Conservation (phyloP, 2,329 filamentous ascomycete species). For the Alternaria brassicae region DNA sequence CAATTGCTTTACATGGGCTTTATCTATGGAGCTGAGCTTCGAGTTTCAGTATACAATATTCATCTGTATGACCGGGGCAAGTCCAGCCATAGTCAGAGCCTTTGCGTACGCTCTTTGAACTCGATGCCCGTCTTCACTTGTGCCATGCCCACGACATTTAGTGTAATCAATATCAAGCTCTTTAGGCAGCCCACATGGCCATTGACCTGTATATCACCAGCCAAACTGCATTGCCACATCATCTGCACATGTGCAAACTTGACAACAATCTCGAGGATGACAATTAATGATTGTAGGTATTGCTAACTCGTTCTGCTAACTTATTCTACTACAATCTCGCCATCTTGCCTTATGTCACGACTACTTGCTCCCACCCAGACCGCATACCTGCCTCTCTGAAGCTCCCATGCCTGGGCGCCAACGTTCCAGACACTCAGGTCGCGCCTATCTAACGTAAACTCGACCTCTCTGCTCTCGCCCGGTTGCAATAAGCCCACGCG, state of each 20-base stretch:
- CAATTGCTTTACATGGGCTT: background rate
- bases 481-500: conserved; percentile 70
- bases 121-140: background rate
- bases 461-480: conserved; percentile 70
- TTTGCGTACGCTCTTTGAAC: background rate
- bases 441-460: conserved; percentile 71
- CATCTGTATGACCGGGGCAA: background rate
- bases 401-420: conserved; percentile 76
- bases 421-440: conserved; percentile 89
- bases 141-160: background rate
- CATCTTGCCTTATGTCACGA: conserved; percentile 39
- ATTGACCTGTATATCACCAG: background rate
- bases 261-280: background rate
- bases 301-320: background rate
- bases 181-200: background rate
- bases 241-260: background rate
- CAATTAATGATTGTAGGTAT: background rate
- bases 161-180: background rate
- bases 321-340: conserved; percentile 18
- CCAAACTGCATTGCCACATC: background rate
- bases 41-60: background rate
- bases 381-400: conserved; percentile 37
- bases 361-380: conserved; percentile 49
- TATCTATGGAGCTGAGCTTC: background rate
- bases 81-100: background rate